A percentile compares a stretch with the other conserved stretches of the same genome.
Evolutionary conservation across 441 rosid species (phyloP).

Genomic region (Iberis amara): DNA sequence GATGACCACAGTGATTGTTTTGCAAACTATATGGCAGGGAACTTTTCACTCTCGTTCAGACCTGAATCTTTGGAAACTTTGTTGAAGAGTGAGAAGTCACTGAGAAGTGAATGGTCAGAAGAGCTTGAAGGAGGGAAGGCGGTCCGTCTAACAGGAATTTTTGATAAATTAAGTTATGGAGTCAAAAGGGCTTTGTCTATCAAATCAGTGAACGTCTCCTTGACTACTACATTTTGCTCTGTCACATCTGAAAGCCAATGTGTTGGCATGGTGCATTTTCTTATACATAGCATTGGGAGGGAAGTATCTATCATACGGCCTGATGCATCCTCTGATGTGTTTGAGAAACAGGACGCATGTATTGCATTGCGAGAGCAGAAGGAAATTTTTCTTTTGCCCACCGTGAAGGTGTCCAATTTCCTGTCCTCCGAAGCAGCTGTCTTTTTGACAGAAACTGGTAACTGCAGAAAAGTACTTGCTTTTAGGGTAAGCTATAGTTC

Average conservation of each 20-base stretch:
- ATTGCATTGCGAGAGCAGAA: slow-evolving; percentile 73
- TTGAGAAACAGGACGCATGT: slow-evolving; percentile 41
- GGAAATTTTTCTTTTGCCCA: slow-evolving; percentile 90
- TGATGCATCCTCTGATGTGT: slow-evolving; percentile 42
- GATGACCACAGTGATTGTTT: slow-evolving; percentile 11
- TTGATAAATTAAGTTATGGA: slow-evolving; percentile 76
- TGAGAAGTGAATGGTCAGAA: slow-evolving; percentile 81
- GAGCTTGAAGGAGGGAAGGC: slow-evolving; percentile 93
- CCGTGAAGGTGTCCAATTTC: slow-evolving; percentile 74
- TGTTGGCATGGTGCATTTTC: slow-evolving; percentile 63
- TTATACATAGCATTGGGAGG: slow-evolving; percentile 69
- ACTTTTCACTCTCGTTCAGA: slow-evolving; percentile 86
- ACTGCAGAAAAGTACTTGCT: slow-evolving; percentile 29
- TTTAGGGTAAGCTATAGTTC: slow-evolving; percentile 17
- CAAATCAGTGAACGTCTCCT: slow-evolving; percentile 55
- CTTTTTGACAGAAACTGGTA: slow-evolving; percentile 70
- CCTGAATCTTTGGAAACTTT: slow-evolving; percentile 54
- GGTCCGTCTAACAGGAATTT: slow-evolving; percentile 75
- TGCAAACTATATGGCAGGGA: slow-evolving; percentile 55
- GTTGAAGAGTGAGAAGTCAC: slow-evolving; percentile 35
- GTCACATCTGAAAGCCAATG: slow-evolving; percentile 47
- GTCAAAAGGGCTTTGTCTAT: slow-evolving; percentile 66
- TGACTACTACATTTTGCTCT: slow-evolving; percentile 67
- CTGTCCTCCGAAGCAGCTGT: slow-evolving; percentile 68
- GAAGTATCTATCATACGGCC: slow-evolving; percentile 69